Evolutionary conservation across 2,329 filamentous ascomycete species (phyloP), one percentile per base, ranked within the genome.

Genomic region (Monilinia laxa): DNA sequence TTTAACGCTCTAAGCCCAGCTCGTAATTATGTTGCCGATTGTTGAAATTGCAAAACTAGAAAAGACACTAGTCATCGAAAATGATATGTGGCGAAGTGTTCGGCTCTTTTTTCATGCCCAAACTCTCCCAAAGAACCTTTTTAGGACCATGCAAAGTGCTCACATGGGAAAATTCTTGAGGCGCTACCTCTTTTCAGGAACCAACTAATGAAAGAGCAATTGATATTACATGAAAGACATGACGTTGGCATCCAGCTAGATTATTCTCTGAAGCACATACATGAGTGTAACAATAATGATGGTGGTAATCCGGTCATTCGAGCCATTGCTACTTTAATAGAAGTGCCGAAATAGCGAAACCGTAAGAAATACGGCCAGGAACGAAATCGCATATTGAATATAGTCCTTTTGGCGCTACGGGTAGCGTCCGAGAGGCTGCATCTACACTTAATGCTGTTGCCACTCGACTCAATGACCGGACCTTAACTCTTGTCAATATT

Each of bases 271-370:
- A n/a, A 31, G 31, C 11, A 40, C 23, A 16, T 47, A n/a, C 51
- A 9, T 2, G 20, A 49, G 14, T 60, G 28, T 12, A 60, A 40
- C 58, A 60, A 38, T 51, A 12, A 40, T 16, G 12, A 9, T 51
- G 16, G n/a, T 25, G 45, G 14, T 4, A 38, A 51, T 38, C 51
- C 58, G 45, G 28, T 4, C 28, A 23, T 51, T 60, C 45, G 12
- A 38, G 35, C 51, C n/a, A 45, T 14, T 38, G 45, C 12, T 18
- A 31, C 9, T 25, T 4, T 25, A 4, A 51, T 51, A 38, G 51
- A 51, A 51, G 28, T 51, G 58, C 45, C 58, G 58, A 60, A 51
- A 18, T 25, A 14, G 45, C 45, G 31, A 51, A 51, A 28, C 58
- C 51, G 58, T 38, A 45, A 51, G 51, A 23, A 42, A 38, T 12